phyloP scores from a whole-genome alignment of 371 early-diverging fungal species.

The Quaeritorhiza haematococci region DNA sequence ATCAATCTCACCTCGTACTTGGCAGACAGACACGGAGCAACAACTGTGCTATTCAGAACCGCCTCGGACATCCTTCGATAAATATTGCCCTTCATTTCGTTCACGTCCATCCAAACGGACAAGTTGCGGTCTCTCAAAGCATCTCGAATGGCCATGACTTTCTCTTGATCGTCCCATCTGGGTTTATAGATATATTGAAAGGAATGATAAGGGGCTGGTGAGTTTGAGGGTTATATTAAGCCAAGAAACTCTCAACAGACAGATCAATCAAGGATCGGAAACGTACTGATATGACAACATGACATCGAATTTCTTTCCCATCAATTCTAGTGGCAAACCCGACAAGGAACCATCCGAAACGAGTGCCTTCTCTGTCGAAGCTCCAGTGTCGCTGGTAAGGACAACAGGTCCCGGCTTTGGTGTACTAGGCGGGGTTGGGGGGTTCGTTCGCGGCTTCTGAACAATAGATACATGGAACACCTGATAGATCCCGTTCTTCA shows the following conservation, averaged over 20 bases:
- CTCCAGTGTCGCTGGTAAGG: too few species aligned
- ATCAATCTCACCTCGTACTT: conserved; percentile 7
- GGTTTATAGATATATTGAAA: background rate
- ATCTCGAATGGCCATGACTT: background rate
- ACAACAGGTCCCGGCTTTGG: too few species aligned
- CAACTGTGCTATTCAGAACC: conserved; percentile 1
- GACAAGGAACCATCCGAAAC: too few species aligned
- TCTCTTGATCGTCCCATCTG: background rate
- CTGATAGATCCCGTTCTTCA: too few species aligned
- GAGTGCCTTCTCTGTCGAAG: too few species aligned
- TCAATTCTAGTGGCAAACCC: too few species aligned
- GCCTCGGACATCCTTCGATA: background rate
- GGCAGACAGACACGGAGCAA: conserved; percentile 6
- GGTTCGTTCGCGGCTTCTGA: too few species aligned
- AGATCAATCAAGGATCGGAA: too few species aligned
- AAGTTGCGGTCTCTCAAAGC: background rate
- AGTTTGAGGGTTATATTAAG: too few species aligned
- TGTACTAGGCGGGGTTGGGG: too few species aligned
- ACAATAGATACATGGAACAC: too few species aligned
- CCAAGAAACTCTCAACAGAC: too few species aligned
- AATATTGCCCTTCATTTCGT: conserved; percentile 23
- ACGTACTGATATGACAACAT: background rate
- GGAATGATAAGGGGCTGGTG: background rate
- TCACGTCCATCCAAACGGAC: conserved; percentile 3
- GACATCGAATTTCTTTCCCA: background rate